Evolutionary conservation across 2,329 filamentous ascomycete genomes (phyloP).

Genomic region (Elsinoe arachidis): DNA sequence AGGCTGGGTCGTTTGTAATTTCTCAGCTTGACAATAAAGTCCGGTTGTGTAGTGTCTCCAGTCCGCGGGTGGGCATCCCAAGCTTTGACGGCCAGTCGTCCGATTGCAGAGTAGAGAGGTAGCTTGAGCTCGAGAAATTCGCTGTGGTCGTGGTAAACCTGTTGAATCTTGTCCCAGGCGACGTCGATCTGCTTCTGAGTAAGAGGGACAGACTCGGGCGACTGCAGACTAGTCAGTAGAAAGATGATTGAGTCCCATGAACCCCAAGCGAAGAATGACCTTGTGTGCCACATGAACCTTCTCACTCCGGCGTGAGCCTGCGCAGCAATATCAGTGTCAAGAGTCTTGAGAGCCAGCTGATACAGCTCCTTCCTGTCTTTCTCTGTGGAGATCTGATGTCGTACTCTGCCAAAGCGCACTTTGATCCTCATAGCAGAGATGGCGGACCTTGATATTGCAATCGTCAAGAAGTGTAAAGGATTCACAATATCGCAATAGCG

Average conservation of each 20-base stretch:
- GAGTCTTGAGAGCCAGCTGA: conserved; percentile 32
- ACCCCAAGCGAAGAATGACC: conserved; percentile 42
- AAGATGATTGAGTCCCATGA: conserved; percentile 35
- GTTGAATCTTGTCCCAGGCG: conserved; percentile 40
- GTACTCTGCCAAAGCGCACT: conserved; percentile 37
- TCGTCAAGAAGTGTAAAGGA: conserved; percentile 37
- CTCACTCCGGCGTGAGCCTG: conserved; percentile 33
- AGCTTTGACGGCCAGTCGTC: conserved; percentile 36
- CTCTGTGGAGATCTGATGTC: conserved; percentile 24
- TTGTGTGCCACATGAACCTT: conserved; percentile 45
- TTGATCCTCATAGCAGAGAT: conserved; percentile 37
- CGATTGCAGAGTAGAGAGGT: conserved; percentile 36
- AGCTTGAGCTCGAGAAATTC: conserved; percentile 31
- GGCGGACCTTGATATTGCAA: conserved; percentile 36
- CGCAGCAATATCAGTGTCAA: conserved; percentile 34
- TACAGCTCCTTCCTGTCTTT: conserved; percentile 34
- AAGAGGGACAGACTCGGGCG: conserved; percentile 16
- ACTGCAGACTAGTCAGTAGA: conserved; percentile 27
- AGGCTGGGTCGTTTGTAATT: background rate
- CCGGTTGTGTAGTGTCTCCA: conserved; percentile 14
- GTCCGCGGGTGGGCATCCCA: conserved; percentile 30
- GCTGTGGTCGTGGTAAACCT: conserved; percentile 36
- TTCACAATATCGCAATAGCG: conserved; percentile 38
- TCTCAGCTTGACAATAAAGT: conserved; percentile 16
- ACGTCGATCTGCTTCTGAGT: conserved; percentile 23